Evolutionary conservation across 805 yeast species (phyloP).

Genomic region (Lipomyces chichibuensis): DNA sequence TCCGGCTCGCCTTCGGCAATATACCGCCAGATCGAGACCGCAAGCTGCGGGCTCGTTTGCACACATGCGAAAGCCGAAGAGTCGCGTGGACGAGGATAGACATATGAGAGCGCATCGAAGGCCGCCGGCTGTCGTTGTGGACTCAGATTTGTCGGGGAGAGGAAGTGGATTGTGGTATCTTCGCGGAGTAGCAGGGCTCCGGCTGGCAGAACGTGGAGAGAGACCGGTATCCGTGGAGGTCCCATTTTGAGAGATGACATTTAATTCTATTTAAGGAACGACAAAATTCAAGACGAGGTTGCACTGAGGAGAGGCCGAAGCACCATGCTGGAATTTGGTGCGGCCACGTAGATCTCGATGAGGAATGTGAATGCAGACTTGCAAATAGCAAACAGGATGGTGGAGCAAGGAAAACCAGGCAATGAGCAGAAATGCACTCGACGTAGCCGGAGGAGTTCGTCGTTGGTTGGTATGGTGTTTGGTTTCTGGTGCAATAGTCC

Average conservation of each 20-base stretch:
- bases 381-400: not conserved
- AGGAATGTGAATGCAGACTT: not conserved
- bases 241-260: not conserved
- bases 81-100: slow-evolving; percentile 28
- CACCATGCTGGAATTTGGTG: not conserved
- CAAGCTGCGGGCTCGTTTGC: slow-evolving; percentile 22
- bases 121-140: slow-evolving; percentile 34
- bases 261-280: not conserved
- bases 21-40: slow-evolving; percentile 29
- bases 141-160: slow-evolving; percentile 23
- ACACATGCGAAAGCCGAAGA: slow-evolving; percentile 29
- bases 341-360: not conserved
- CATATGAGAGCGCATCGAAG: slow-evolving; percentile 27
- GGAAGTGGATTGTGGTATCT: slow-evolving; percentile 29
- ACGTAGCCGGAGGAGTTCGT: not conserved
- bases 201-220: slow-evolving; percentile 29
- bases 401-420: not conserved
- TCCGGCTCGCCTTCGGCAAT: slow-evolving; percentile 20
- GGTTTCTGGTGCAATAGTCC: not conserved
- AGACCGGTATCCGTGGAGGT: slow-evolving; percentile 3
- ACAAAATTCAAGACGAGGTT: not conserved
- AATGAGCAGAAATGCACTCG: not conserved
- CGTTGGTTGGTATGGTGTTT: not conserved
- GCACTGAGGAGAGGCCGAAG: not conserved
- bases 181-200: slow-evolving; percentile 32